A percentile compares a stretch with the other conserved stretches of the same genome.
These are phyloP conservation scores for Persicaria maculosa DNA, from an alignment of 148 eudicot species.

Conservation along the genomic window DNA sequence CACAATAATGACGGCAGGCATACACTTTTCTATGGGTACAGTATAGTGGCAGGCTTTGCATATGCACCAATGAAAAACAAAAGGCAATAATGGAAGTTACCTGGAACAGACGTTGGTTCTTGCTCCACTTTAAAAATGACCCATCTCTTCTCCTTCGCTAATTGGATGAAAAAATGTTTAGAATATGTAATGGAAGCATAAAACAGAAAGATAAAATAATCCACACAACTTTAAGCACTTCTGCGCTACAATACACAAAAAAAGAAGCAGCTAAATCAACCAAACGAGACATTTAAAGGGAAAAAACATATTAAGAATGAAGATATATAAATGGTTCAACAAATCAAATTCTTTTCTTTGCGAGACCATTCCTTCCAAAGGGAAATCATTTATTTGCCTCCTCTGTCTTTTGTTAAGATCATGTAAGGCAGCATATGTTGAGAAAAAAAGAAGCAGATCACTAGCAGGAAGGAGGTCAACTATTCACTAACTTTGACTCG, in stretches of 20 bases:
- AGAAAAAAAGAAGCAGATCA: background rate
- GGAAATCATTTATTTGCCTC: background rate
- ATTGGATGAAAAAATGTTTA: constrained; percentile 17
- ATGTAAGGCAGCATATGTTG: background rate
- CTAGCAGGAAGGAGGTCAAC: background rate
- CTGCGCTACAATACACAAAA: background rate
- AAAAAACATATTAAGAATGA: background rate
- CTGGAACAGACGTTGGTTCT: constrained; percentile 90
- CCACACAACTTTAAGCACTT: background rate
- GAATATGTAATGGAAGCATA: background rate
- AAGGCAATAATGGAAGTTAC: constrained; percentile 22
- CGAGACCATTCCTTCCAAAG: background rate
- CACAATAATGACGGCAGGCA: background rate
- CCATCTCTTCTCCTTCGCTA: constrained; percentile 93
- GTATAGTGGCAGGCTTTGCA: background rate
- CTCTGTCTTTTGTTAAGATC: background rate
- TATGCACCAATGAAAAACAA: background rate
- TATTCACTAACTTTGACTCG: background rate
- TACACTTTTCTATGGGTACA: background rate
- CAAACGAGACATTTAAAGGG: background rate
- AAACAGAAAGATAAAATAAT: background rate
- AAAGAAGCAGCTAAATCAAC: background rate
- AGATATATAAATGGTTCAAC: background rate
- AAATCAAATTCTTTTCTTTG: background rate
- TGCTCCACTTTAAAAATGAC: constrained; percentile 79